Evolutionary conservation across 2,329 filamentous ascomycete species (phyloP), one percentile per base, ranked within the genome.

Genomic region (Xylaria multiplex): DNA sequence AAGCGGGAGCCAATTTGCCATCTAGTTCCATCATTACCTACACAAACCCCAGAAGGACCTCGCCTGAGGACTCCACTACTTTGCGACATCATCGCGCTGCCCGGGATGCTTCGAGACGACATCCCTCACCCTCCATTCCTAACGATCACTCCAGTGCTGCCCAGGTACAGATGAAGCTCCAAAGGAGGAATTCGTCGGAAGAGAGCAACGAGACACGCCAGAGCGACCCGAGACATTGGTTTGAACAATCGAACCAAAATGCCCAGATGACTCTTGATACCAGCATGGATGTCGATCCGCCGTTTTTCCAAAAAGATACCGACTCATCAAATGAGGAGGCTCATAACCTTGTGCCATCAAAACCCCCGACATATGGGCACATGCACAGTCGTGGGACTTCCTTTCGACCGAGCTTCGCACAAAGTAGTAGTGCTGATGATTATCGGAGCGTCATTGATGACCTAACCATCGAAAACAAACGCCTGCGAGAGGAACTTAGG

Each of bases 391-490:
- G 72, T 67, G 19, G 71, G 46, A 2, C 76, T 8, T 62, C 64
- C 24, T 70, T 79, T 0, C 77, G 77, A 7, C 77, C 78, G 3
- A 72, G 74, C 0, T 64, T 75, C 43, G 79, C 80, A 2, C 86
- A 78, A 22, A 86, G 79, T 74, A 92, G 87, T 74, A 90, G 89
- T 57, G 88, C 86, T 32, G 91, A 92, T 63, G 92, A 94, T 62
- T 94, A 89, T 66, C 85, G 93, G 53, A 91, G 91, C 70, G 92
- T 97, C 16, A 96, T 97, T 54, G 93, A 97, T 73, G 93, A 97
- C 75, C 79, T 97, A 65, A 97, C 93, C 0, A 82, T 97, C 30
- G 91, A 93, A 75, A 96, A 96, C 75, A 92, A 93, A 76, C 90
- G 88, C 58, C 77, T 96, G 67, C 93, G 90, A 79, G 88, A 90